Evolutionary conservation across 2,329 filamentous ascomycete genomes (phyloP).

Genomic region (Fusarium continuum): DNA sequence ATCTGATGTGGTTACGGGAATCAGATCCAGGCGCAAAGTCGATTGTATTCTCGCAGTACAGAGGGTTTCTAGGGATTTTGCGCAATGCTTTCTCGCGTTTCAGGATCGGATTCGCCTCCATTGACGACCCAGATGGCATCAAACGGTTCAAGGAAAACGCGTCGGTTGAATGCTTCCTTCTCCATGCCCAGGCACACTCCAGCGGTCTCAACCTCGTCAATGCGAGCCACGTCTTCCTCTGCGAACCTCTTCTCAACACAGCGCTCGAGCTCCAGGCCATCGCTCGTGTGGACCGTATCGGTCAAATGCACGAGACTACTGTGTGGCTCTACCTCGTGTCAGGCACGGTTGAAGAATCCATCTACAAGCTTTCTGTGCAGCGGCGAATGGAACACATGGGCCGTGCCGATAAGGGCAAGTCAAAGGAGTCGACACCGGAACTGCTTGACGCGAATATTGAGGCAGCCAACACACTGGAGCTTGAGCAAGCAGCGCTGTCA

Average conservation of each 20-base stretch:
- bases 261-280: constrained; percentile 95
- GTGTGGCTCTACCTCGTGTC: constrained; percentile 96
- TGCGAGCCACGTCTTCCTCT: constrained; percentile 92
- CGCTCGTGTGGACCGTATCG: constrained; percentile 93
- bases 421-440: constrained; percentile 54
- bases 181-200: constrained; percentile 88
- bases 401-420: constrained; percentile 48
- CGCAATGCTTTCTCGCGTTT: constrained; percentile 74
- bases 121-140: constrained; percentile 75
- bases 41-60: constrained; percentile 91
- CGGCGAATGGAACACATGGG: constrained; percentile 82
- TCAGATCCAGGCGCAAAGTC: constrained; percentile 89
- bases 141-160: constrained; percentile 80
- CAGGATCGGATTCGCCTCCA: constrained; percentile 76
- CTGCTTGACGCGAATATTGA: constrained; percentile 74
- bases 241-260: constrained; percentile 92
- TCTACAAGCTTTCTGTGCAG: constrained; percentile 85
- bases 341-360: constrained; percentile 89
- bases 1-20: constrained; percentile 85
- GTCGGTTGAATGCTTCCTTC: constrained; percentile 79
- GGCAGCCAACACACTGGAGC: constrained; percentile 82
- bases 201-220: constrained; percentile 92
- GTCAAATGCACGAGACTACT: constrained; percentile 85
- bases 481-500: constrained; percentile 76
- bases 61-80: constrained; percentile 80